A percentile compares a stretch with the other conserved stretches of the same genome.
Conservation (phyloP, 1,284 basidiomycete genomes). For the Irpex rosettiformis region DNA sequence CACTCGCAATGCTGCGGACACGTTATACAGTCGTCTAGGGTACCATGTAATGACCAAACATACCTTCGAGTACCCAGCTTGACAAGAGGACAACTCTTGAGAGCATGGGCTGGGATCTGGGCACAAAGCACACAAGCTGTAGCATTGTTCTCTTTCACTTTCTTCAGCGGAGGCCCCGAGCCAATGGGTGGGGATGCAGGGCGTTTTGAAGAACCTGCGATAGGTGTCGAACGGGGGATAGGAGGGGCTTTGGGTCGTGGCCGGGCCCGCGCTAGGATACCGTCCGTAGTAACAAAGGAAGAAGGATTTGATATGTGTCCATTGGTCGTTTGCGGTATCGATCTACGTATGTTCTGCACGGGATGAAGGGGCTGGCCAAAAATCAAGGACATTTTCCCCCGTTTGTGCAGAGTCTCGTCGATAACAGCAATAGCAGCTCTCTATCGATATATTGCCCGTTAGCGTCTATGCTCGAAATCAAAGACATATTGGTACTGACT, state of each 20-base stretch:
- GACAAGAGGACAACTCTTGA: constrained; percentile 52
- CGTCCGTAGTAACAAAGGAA: not conserved
- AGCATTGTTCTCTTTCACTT: constrained; percentile 28
- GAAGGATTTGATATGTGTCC: not conserved
- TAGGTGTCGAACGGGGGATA: constrained; percentile 2
- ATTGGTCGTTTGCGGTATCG: not conserved
- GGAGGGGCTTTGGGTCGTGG: not conserved
- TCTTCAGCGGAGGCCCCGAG: constrained; percentile 28
- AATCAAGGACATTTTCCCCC: constrained; percentile 53
- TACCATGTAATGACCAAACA: constrained; percentile 7
- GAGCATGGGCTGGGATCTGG: constrained; percentile 37
- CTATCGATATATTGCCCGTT: constrained; percentile 30
- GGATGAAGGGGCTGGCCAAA: constrained; percentile 59
- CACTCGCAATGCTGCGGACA: constrained; percentile 38
- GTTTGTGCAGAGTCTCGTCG: constrained; percentile 52
- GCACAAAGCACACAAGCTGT: constrained; percentile 45
- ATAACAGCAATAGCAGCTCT: constrained; percentile 61
- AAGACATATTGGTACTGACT: constrained; percentile 38
- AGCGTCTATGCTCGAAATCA: constrained; percentile 1
- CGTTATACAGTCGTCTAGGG: not conserved
- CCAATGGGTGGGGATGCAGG: constrained; percentile 28
- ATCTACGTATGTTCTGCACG: constrained; percentile 27
- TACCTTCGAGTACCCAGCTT: constrained; percentile 49
- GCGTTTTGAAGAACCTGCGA: constrained; percentile 34
- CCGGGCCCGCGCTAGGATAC: not conserved